A percentile compares a stretch with the other conserved stretches of the same genome.
phyloP scores from a whole-genome alignment of 2,329 filamentous ascomycete species.

The Sporothrix variecibatus region DNA sequence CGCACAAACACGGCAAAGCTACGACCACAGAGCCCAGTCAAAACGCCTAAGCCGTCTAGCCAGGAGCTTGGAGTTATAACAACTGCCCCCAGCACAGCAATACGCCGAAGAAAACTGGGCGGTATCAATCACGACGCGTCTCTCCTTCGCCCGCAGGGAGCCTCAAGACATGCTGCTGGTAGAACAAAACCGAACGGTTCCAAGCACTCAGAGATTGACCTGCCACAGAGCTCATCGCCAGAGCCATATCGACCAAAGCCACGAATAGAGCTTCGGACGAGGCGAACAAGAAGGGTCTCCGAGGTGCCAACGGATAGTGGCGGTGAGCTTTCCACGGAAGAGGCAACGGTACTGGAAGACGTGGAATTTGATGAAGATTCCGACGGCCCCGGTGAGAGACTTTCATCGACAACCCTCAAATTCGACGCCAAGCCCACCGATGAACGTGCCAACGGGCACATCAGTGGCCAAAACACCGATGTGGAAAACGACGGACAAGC shows the following conservation, averaged over 20 bases:
- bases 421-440: not conserved
- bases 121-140: slow-evolving; percentile 18
- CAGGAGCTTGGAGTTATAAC: not conserved
- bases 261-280: slow-evolving; percentile 24
- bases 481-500: not conserved
- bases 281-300: slow-evolving; percentile 23
- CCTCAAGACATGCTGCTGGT: not conserved
- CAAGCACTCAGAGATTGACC: not conserved
- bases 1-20: not conserved
- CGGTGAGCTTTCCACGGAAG: slow-evolving; percentile 28
- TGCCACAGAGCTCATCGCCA: not conserved
- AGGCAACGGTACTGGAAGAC: slow-evolving; percentile 28
- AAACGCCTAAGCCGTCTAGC: not conserved
- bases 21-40: not conserved
- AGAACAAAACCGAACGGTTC: not conserved
- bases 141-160: slow-evolving; percentile 22
- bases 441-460: not conserved
- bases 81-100: not conserved
- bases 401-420: too few species aligned
- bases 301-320: slow-evolving; percentile 22
- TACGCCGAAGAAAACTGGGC: slow-evolving; percentile 26
- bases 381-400: too few species aligned
- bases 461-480: not conserved
- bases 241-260: not conserved
- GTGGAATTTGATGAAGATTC: not conserved